Percentiles rank a stretch among this genome's conserved stretches.
phyloP scores from a whole-genome alignment of 2,329 filamentous ascomycete species.

The Verticillium zaregamsianum region DNA sequence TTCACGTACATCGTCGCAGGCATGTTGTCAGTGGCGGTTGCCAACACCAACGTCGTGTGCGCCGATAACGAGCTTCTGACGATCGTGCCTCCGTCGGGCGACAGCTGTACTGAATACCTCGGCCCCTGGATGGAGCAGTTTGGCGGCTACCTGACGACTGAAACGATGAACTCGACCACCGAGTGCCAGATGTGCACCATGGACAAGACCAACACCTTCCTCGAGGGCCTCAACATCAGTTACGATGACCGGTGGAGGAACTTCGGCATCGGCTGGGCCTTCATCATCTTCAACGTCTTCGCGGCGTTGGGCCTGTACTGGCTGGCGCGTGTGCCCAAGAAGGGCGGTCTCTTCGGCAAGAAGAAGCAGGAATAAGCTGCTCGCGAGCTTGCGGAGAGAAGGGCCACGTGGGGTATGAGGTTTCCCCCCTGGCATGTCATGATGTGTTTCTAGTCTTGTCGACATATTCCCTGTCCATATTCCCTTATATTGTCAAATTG shows the following conservation, averaged over 20 bases:
- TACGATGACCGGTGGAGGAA: constrained; percentile 65
- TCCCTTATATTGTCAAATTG: not conserved
- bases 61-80: constrained; percentile 63
- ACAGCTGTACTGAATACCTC: constrained; percentile 60
- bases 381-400: no score
- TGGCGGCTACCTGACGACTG: constrained; percentile 53
- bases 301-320: constrained; percentile 54
- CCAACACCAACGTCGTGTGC: constrained; percentile 62
- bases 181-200: constrained; percentile 55
- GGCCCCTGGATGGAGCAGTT: constrained; percentile 37
- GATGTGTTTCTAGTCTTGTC: not conserved
- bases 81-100: constrained; percentile 57
- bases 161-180: constrained; percentile 29
- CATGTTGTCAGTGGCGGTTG: constrained; percentile 66
- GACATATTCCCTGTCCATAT: not conserved
- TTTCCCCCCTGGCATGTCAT: not conserved
- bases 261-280: constrained; percentile 59
- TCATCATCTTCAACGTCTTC: constrained; percentile 54
- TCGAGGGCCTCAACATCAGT: constrained; percentile 41
- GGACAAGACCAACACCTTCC: constrained; percentile 46
- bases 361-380: constrained; percentile 25
- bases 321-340: constrained; percentile 43
- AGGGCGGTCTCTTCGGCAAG: constrained; percentile 16
- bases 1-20: constrained; percentile 78
- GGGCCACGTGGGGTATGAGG: not conserved